Evolutionary conservation across 1,139 yeast genomes (phyloP), one percentile per base, ranked within the genome.

Genomic region (Kluyveromyces sp.): DNA sequence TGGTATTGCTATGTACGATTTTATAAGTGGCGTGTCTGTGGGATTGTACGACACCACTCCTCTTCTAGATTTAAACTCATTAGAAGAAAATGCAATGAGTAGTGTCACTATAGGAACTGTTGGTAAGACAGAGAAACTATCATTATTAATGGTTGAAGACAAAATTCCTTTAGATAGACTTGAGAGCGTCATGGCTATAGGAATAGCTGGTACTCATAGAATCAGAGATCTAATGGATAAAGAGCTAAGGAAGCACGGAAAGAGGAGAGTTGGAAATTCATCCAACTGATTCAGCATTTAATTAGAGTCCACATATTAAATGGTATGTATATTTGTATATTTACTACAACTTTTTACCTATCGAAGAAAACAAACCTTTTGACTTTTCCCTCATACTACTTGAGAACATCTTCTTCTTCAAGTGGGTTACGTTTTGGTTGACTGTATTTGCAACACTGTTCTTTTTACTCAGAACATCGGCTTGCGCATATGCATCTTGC

Each of bases 1-100:
- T 1, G 98, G 98, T 41, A 82, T 92, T 39, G 86, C 97, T 21
- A 83, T 92, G 87, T 84, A 84, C 60, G 97, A 92, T 63, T 90
- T 87, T 61, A 84, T 92, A 10, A 77, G 89, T 45, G 81, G 95
- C 3, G 75, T 88, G 34, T 75, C 83, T 34, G 86, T 90, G 5
- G 97, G 97, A 0, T 67, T 87, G 36, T 83, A 80, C 59, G 92
- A 84, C 55, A 78, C 77, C 49, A 75, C 79, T 10, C 89, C 96
- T 10, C 69, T 92, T 50, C 70, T 92, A 48, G 98, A 92, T 63
- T 76, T 92, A 48, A 88, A 86, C 62, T 73, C 81, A 7, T 65
- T 86, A 51, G 98, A 94, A 64, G 97, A 89, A 61, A 73, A 71
- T 46, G 97, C 89, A 52, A 77, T 90, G 71, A 79, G 96, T 50